Conservation (phyloP, 2,329 filamentous ascomycete genomes). For the Talaromyces sp. region DNA sequence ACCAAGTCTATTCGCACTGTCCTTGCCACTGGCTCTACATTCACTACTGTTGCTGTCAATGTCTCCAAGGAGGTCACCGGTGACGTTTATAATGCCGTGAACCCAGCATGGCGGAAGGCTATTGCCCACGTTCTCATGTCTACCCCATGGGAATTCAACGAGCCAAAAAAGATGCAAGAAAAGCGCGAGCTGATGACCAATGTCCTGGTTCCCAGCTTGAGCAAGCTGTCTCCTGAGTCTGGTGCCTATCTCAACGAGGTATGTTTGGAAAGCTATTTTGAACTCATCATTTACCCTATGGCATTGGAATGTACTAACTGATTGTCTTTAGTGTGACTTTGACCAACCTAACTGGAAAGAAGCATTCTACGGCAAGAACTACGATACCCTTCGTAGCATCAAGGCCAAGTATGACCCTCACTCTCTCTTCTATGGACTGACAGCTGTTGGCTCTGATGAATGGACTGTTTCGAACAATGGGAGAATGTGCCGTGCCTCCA, state of each 20-base stretch:
- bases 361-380: slow-evolving; percentile 44
- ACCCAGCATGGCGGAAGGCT: slow-evolving; percentile 46
- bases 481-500: slow-evolving; percentile 4
- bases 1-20: slow-evolving; percentile 38
- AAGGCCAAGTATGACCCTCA: slow-evolving; percentile 45
- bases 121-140: slow-evolving; percentile 44
- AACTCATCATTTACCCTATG: not conserved
- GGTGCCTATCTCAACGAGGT: slow-evolving; percentile 29
- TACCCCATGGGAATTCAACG: slow-evolving; percentile 11
- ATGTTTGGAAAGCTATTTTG: not conserved
- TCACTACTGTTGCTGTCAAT: slow-evolving; percentile 44
- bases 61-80: slow-evolving; percentile 45
- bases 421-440: slow-evolving; percentile 35
- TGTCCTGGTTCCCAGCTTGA: slow-evolving; percentile 40
- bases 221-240: slow-evolving; percentile 39
- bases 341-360: slow-evolving; percentile 39
- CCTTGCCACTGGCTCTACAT: slow-evolving; percentile 34
- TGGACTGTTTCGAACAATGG: slow-evolving; percentile 11
- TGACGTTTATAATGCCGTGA: slow-evolving; percentile 39
- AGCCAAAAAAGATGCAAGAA: slow-evolving; percentile 3
- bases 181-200: slow-evolving; percentile 44
- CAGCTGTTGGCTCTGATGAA: slow-evolving; percentile 13
- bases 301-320: slow-evolving; percentile 5
- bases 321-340: slow-evolving; percentile 25
- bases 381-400: slow-evolving; percentile 34